Evolutionary conservation across 495 filamentous ascomycete genomes (phyloP).

Genomic region (Aspergillus cavernicola): DNA sequence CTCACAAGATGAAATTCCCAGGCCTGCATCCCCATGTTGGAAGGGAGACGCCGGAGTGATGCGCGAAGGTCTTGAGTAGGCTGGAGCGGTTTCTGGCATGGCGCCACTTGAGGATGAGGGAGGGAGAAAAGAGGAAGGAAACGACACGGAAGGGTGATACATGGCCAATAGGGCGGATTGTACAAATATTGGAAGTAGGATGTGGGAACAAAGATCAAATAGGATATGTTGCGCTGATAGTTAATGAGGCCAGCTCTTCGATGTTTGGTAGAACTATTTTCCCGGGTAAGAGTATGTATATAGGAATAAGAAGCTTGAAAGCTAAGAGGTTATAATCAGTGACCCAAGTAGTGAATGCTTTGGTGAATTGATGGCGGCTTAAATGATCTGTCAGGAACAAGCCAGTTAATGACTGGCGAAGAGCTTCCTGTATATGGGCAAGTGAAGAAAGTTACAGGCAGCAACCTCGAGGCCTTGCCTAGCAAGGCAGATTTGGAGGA

Average conservation of each 20-base stretch:
- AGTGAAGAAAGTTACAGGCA: constrained; percentile 21
- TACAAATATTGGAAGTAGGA: not conserved
- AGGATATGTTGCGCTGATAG: not conserved
- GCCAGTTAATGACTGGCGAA: constrained; percentile 30
- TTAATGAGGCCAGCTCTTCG: not conserved
- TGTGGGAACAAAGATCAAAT: not conserved
- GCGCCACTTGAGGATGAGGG: constrained; percentile 6
- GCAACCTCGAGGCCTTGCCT: constrained; percentile 26
- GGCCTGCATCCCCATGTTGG: constrained; percentile 16
- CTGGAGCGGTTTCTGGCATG: constrained; percentile 14
- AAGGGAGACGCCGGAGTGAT: constrained; percentile 14
- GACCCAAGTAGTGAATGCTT: too few species aligned
- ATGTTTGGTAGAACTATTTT: not conserved
- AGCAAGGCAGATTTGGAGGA: constrained; percentile 38
- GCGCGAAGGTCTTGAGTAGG: constrained; percentile 23
- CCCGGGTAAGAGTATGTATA: too few species aligned
- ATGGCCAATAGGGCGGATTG: constrained; percentile 8
- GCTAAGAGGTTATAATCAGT: constrained; percentile 16
- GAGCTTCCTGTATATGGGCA: constrained; percentile 24
- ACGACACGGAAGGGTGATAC: constrained; percentile 11
- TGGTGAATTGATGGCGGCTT: constrained; percentile 35
- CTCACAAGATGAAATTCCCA: constrained; percentile 34
- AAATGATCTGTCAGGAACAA: constrained; percentile 19
- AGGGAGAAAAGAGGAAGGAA: constrained; percentile 9
- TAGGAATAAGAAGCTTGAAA: not conserved